Base-by-base conservation (phyloP, 208 protist genomes). In the Crithidia mellificae region DNA sequence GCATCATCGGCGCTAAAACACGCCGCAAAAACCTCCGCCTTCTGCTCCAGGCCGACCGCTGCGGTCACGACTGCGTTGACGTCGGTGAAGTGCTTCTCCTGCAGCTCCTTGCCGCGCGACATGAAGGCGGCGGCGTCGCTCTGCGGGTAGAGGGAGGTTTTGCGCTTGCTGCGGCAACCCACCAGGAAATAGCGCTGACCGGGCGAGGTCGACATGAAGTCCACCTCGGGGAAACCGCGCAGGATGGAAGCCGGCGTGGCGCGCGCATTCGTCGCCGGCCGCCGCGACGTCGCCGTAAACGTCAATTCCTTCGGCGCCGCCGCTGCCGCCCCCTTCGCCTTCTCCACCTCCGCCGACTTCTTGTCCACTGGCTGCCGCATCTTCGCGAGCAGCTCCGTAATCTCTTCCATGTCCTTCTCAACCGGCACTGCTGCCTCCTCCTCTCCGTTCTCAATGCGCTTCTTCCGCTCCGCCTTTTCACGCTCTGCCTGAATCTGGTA, bases 161-260 rank as follows among this genome's bases (percentile, higher is more conserved):
- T 72, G 22, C 80, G 76, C 68, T 93, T 93, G 74, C 75, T 84
- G 68, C 83, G 77, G 59, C 84, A 87, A 15, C 81, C 74, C 17
- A 90, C 75, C n/a, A 93, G 68, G 25, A 93, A 46, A 62, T 79
- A 87, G 32, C 74, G 63, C 67, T 90, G 80, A 11, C 68, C 75
- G 12, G 87, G 84, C n/a, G 87, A 93, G 22, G 77, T 59, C 44
- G 84, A 38, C 49, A 93, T 53, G 24, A 88, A 44, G 61, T 93
- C 81, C 49, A 93, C 87, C 27, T 82, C 61, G 7, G 84, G 76
- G 34, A 83, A 78, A 25, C 87, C 87, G 43, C 80, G 77, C 14
- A 93, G 53, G 17, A 82, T 62, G 44, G 82, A 93, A 49, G 36
- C 51, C 12, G 70, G 70, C 19, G 54, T 47, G n/a, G 70, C 70